Conservation (phyloP, 768 basidiomycete species). For the Naematelia encephala region DNA sequence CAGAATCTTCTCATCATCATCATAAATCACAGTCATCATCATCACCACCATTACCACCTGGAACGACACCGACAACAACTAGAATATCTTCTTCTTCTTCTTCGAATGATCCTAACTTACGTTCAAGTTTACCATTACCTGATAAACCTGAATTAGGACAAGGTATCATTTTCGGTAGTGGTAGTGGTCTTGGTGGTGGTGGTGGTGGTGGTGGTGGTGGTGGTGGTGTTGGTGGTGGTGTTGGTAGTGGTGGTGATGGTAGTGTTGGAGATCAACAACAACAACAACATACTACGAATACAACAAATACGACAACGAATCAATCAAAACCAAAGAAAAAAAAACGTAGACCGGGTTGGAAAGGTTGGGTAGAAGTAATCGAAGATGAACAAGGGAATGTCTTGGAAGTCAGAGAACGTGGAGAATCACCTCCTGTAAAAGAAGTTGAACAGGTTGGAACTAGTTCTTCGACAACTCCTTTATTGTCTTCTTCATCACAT, state of each 20-base stretch:
- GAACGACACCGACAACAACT: not conserved
- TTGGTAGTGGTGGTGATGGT: not conserved
- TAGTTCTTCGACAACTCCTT: too few species aligned
- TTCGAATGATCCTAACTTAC: not conserved
- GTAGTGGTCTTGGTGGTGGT: too few species aligned
- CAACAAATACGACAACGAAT: not conserved
- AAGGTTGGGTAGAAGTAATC: conserved; percentile 22
- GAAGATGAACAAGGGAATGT: conserved; percentile 25
- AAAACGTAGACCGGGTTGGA: conserved; percentile 15
- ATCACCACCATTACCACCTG: not conserved
- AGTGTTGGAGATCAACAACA: too few species aligned
- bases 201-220: not conserved
- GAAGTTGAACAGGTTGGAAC: not conserved
- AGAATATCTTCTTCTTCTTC: not conserved
- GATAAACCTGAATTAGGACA: not conserved
- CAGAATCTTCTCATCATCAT: not conserved
- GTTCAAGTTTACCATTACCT: not conserved
- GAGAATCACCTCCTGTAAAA: not conserved
- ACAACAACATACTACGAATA: not conserved
- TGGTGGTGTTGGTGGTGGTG: not conserved
- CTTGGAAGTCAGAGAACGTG: conserved; percentile 14
- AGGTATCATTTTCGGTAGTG: too few species aligned
- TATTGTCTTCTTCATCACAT: too few species aligned
- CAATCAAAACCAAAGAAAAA: conserved; percentile 14
- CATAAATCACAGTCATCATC: not conserved